Evolutionary conservation across 768 basidiomycete genomes (phyloP), one percentile per base, ranked within the genome.

Genomic region (Lactarius sanguifluus): DNA sequence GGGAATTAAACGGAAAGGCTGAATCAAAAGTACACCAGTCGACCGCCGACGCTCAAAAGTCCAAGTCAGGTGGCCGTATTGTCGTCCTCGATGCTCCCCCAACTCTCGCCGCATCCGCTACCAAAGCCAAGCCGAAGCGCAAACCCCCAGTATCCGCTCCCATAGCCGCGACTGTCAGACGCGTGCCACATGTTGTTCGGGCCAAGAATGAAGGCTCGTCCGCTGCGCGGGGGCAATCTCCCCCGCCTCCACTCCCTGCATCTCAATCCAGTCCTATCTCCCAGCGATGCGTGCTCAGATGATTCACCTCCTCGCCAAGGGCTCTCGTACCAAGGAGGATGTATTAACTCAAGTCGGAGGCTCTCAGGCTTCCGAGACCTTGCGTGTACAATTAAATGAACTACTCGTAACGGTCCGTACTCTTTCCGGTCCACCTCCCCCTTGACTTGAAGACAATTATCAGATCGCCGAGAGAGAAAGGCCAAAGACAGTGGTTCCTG

Each of bases 231-330:
- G 72, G 75, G 64, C 75, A 45, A 55, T 76, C 67, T 20, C 78
- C 57, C 59, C 77, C 40, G 59, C 79, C 62, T 45, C 34, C 64
- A 50, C 67, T 61, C 25, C 59, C 69, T 25, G 61, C 61, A 45
- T 66, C 52, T 15, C 67, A 64, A 36, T 57, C 55, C 56, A 64
- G 61, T 36, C 52, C 56, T 7, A 41, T 62, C 32, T 34, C 70
- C 61, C 69, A 0, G 73, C 75, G 54, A 68, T 77, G 30, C 75
- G 77, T 25, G 72, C 73, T 43, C 78, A 85, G 54, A 75, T 90
- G 58, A 77, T 91, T 2, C 86, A 83, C 60, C 83, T 77, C 61
- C 74, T 88, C 8, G 82, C 84, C 6, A 78, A 81, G n/a, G 81
- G 83, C 3, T 77, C 83, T 28, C 77, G 86, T 30, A 75, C 83